Evolutionary conservation across 2,329 filamentous ascomycete species (phyloP).

Genomic region (Trichophaea hybrida): DNA sequence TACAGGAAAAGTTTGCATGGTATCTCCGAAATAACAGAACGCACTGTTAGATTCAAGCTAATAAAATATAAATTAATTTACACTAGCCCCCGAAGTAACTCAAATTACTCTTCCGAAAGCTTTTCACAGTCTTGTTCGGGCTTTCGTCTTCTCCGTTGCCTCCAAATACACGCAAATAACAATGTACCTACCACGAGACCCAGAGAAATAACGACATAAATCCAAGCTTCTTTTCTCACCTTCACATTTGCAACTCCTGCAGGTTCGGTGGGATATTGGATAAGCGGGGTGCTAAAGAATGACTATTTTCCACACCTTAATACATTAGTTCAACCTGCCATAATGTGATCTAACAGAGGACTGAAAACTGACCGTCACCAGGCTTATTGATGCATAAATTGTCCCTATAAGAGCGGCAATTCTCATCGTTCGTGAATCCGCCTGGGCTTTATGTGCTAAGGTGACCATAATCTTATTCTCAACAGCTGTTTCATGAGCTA

Average conservation of each 20-base stretch:
- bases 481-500: neutral
- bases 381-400: neutral
- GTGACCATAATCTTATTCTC: constrained; percentile 4
- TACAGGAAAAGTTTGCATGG: too few species aligned
- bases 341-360: neutral
- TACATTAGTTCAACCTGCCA: neutral
- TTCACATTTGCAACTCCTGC: neutral
- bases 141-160: neutral
- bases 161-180: neutral
- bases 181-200: neutral
- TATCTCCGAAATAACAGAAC: too few species aligned
- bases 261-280: neutral
- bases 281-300: neutral
- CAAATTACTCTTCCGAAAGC: too few species aligned
- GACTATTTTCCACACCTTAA: neutral
- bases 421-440: neutral
- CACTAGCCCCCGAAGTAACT: too few species aligned
- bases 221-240: constrained; percentile 1
- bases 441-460: neutral
- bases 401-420: neutral
- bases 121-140: too few species aligned
- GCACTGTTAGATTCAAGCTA: too few species aligned
- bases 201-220: neutral
- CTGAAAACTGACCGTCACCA: constrained; percentile 3
- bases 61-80: too few species aligned